Conservation (phyloP, 2,329 filamentous ascomycete species). For the Penicillium sp. region DNA sequence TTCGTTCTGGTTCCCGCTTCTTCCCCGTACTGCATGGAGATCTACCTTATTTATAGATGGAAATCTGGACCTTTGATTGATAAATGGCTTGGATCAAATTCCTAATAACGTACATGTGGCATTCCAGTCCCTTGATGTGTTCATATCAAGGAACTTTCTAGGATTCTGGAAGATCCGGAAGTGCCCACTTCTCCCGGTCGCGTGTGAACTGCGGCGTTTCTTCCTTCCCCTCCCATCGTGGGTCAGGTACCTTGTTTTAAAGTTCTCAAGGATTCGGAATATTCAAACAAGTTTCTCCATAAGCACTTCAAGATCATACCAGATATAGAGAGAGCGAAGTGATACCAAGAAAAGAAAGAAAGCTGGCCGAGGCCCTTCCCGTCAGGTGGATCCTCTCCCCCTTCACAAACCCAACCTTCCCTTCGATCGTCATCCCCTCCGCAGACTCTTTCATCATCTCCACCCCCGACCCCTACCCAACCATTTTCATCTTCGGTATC, state of each 20-base stretch:
- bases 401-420: slow-evolving; percentile 13
- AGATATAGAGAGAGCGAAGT: not conserved
- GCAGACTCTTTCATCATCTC: slow-evolving; percentile 29
- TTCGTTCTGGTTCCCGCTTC: slow-evolving; percentile 1
- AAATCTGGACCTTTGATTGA: not conserved
- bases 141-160: not conserved
- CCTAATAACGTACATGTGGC: not conserved
- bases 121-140: not conserved
- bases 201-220: slow-evolving; percentile 12
- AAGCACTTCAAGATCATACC: not conserved
- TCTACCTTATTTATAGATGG: not conserved
- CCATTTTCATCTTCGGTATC: slow-evolving; percentile 11
- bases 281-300: not conserved
- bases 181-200: slow-evolving; percentile 16
- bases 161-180: slow-evolving; percentile 1
- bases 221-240: not conserved
- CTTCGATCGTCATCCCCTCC: slow-evolving; percentile 25
- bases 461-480: slow-evolving; percentile 16
- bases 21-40: not conserved
- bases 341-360: not conserved
- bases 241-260: not conserved
- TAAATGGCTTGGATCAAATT: too few relatives aligned
- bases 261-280: not conserved
- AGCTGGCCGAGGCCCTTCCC: slow-evolving; percentile 18
- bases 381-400: slow-evolving; percentile 12